phyloP scores from a whole-genome alignment of 352 stramenopile species.

The Globisporangium spinosum region DNA sequence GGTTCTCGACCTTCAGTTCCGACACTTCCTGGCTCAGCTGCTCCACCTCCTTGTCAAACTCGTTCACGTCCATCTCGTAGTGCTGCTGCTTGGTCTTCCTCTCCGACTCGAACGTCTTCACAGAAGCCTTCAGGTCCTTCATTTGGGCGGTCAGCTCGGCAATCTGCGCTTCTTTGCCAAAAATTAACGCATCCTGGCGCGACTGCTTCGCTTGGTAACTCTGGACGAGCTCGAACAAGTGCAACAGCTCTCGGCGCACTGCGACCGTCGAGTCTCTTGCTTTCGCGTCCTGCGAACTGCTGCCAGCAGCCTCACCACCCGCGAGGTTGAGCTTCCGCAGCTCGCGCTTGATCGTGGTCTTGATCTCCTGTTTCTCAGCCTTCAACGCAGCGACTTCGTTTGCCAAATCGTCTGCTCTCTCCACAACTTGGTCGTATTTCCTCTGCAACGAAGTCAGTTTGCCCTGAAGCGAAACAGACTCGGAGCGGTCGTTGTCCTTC shows the following conservation, averaged over 20 bases:
- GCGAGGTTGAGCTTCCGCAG: slow-evolving; percentile 42
- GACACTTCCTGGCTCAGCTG: slow-evolving; percentile 36
- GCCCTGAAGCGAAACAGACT: slow-evolving; percentile 13
- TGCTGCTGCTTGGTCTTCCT: slow-evolving; percentile 16
- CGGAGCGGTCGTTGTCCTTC: slow-evolving; percentile 19
- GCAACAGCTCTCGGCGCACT: slow-evolving; percentile 28
- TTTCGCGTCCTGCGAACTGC: slow-evolving; percentile 8
- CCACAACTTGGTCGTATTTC: slow-evolving; percentile 26
- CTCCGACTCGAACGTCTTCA: slow-evolving; percentile 15
- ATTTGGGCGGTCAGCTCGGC: slow-evolving; percentile 34
- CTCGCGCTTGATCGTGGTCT: slow-evolving; percentile 36
- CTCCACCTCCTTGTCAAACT: slow-evolving; percentile 32
- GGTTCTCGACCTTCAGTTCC: slow-evolving; percentile 53
- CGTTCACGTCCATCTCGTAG: slow-evolving; percentile 5
- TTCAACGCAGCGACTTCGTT: slow-evolving; percentile 36
- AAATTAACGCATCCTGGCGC: slow-evolving; percentile 38
- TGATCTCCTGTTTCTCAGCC: slow-evolving; percentile 32
- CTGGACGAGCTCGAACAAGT: slow-evolving; percentile 33
- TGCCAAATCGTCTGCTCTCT: slow-evolving; percentile 30
- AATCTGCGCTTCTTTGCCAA: slow-evolving; percentile 44
- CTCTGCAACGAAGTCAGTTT: slow-evolving; percentile 27
- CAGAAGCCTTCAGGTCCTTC: slow-evolving; percentile 14
- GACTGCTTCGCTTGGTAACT: slow-evolving; percentile 44
- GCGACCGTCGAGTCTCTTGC: slow-evolving; percentile 13
- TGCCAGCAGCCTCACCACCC: slow-evolving; percentile 12